Conservation (phyloP, 371 early-diverging fungal genomes). For the Syncephalastrum sp. region DNA sequence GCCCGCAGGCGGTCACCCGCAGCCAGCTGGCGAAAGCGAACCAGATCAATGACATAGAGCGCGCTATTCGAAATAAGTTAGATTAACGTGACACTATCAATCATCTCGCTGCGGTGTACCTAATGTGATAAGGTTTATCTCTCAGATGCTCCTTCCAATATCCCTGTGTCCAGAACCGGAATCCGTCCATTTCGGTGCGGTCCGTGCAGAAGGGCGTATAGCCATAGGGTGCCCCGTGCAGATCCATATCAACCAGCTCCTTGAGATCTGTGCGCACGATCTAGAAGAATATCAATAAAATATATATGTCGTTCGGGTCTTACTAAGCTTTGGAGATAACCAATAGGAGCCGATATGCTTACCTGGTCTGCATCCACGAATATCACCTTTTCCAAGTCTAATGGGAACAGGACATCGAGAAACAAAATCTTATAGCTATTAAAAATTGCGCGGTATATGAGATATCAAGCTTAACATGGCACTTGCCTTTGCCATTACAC, state of each 20-base stretch:
- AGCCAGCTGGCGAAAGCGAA: slow-evolving; percentile 86
- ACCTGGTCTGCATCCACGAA: slow-evolving; percentile 98
- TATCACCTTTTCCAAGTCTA: slow-evolving; percentile 91
- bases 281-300: slow-evolving; percentile 17
- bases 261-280: slow-evolving; percentile 93
- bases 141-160: slow-evolving; percentile 90
- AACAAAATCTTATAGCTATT: slow-evolving; percentile 90
- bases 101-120: slow-evolving; percentile 16
- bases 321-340: background rate
- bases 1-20: slow-evolving; percentile 93
- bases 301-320: background rate
- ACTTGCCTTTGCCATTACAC: background rate
- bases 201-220: slow-evolving; percentile 95
- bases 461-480: background rate
- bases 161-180: slow-evolving; percentile 95
- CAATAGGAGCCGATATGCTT: background rate
- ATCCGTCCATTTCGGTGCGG: slow-evolving; percentile 93
- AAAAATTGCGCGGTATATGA: background rate
- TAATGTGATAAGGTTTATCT: slow-evolving; percentile 94
- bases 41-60: slow-evolving; percentile 90
- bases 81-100: background rate
- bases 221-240: slow-evolving; percentile 91
- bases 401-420: slow-evolving; percentile 94
- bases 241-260: slow-evolving; percentile 87
- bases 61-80: slow-evolving; percentile 51